phyloP scores from a whole-genome alignment of 2,329 filamentous ascomycete genomes.

The Ophiosphaerella herpotricha region DNA sequence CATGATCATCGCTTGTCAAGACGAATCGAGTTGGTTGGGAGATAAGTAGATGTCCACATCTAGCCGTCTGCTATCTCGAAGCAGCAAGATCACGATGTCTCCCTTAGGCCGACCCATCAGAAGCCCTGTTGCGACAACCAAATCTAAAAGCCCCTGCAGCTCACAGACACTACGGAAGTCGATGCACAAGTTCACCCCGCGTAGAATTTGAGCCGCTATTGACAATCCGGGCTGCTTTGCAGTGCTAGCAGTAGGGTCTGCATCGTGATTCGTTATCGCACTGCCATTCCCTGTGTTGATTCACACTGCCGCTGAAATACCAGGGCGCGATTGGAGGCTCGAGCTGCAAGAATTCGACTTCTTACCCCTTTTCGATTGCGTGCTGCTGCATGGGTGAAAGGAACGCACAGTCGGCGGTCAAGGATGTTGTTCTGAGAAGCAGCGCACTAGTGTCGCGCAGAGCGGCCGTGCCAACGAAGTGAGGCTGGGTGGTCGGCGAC shows the following conservation, averaged over 20 bases:
- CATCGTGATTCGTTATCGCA: constrained; percentile 16
- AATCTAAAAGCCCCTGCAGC: constrained; percentile 10
- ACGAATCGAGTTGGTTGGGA: constrained; percentile 10
- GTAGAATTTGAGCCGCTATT: constrained; percentile 2
- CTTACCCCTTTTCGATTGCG: constrained; percentile 17
- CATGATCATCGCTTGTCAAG: constrained; percentile 13
- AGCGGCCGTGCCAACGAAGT: constrained; percentile 28
- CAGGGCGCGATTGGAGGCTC: constrained; percentile 6
- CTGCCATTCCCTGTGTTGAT: constrained; percentile 1
- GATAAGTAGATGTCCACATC: constrained; percentile 11
- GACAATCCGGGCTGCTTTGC: constrained; percentile 3
- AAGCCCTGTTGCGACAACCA: constrained; percentile 1
- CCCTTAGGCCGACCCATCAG: constrained; percentile 2
- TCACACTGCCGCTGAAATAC: neutral
- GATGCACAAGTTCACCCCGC: constrained; percentile 8
- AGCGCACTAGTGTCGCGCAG: constrained; percentile 6
- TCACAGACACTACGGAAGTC: neutral
- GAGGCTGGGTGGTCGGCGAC: constrained; percentile 35
- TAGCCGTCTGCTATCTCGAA: constrained; percentile 12
- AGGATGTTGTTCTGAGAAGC: constrained; percentile 1
- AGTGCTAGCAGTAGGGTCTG: constrained; percentile 6
- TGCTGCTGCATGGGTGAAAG: constrained; percentile 13
- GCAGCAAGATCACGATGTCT: constrained; percentile 11
- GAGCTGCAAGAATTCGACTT: constrained; percentile 12
- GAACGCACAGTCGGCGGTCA: constrained; percentile 2